Base-by-base conservation (phyloP, 331 rosid genomes). In the Quercus tomentella region DNA sequence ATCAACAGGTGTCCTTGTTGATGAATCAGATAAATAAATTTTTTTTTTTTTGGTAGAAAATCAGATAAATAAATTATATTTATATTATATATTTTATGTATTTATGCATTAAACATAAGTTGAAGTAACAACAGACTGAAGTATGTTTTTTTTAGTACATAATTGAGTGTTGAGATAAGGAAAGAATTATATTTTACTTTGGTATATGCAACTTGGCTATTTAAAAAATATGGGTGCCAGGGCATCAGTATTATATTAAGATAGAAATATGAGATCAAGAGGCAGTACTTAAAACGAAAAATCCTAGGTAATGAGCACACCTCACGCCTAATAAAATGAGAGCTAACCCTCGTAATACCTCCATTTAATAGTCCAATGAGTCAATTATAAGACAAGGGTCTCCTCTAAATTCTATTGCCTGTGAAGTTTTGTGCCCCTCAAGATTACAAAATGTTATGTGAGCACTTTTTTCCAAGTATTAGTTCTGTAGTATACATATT, bases 1-100 rank as follows among this genome's bases (percentile, higher is more conserved):
- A 72, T 66, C 84, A 75, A 81, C 73, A 61, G 79, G 83, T 81
- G 75, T 82, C 75, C 23, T 81, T 81, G 80, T 76, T 85, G 73
- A 52, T 81, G 43, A 77, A 79, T 33, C 71, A 23, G 23, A 25
- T 23, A 11, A 6, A 25, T 49, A 49, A 41, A 41, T 9, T 14
- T n/a, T n/a, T n/a, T n/a, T n/a, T n/a, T n/a, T n/a, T n/a, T n/a
- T n/a, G n/a, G n/a, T n/a, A n/a, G n/a, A n/a, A n/a, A 77, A 79
- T 33, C 71, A 23, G 23, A 25, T 23, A 11, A 6, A 25, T 49
- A 49, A 41, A 41, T 9, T 14, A 49, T 15, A 49, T 49, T 11
- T 49, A 73, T 20, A 57, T 20, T 20, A 78, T 72, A n/a, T 25
- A 82, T 57, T 41, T 41, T 41, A 9, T 9, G 49, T 2, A 41